phyloP scores from a whole-genome alignment of 2,329 filamentous ascomycete species.

The Zasmidium cellare region DNA sequence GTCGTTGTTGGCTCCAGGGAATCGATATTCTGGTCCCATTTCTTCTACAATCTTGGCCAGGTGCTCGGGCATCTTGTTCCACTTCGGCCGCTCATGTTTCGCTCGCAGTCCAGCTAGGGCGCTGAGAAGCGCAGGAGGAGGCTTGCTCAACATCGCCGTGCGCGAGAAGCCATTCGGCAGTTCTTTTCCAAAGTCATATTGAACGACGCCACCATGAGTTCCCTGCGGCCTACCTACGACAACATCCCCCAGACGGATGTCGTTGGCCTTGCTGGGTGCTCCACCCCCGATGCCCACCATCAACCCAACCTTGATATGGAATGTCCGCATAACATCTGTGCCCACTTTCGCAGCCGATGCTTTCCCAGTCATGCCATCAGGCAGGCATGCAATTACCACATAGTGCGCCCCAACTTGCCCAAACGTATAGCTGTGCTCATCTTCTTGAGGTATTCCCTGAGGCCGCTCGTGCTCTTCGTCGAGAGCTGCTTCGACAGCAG shows the following conservation, averaged over 20 bases:
- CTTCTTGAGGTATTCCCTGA: not conserved
- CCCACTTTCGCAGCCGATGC: slow-evolving; percentile 12
- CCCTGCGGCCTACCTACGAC: not conserved
- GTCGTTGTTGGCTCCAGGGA: slow-evolving; percentile 4
- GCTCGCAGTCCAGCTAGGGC: not conserved
- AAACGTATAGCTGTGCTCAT: slow-evolving; percentile 25
- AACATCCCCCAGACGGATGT: slow-evolving; percentile 23
- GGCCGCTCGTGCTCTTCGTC: slow-evolving; percentile 13
- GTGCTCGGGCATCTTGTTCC: slow-evolving; percentile 1
- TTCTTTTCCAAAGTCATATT: slow-evolving; percentile 23
- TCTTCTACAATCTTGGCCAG: slow-evolving; percentile 7
- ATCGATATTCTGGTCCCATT: not conserved
- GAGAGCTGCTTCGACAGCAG: slow-evolving; percentile 21
- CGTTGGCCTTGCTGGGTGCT: slow-evolving; percentile 13
- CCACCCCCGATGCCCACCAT: slow-evolving; percentile 30
- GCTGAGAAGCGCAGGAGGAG: slow-evolving; percentile 1
- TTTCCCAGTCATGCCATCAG: slow-evolving; percentile 15
- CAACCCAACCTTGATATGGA: slow-evolving; percentile 21
- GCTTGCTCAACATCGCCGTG: slow-evolving; percentile 4
- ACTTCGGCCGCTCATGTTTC: slow-evolving; percentile 3
- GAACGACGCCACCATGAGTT: not conserved
- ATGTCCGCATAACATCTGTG: slow-evolving; percentile 18
- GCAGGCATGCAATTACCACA: slow-evolving; percentile 25
- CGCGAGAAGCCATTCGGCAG: not conserved
- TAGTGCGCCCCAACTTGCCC: slow-evolving; percentile 25